A percentile compares a stretch with the other conserved stretches of the same genome.
These are phyloP conservation scores for Suillus plorans DNA, from an alignment of 768 basidiomycete species.

Conservation along the genomic window DNA sequence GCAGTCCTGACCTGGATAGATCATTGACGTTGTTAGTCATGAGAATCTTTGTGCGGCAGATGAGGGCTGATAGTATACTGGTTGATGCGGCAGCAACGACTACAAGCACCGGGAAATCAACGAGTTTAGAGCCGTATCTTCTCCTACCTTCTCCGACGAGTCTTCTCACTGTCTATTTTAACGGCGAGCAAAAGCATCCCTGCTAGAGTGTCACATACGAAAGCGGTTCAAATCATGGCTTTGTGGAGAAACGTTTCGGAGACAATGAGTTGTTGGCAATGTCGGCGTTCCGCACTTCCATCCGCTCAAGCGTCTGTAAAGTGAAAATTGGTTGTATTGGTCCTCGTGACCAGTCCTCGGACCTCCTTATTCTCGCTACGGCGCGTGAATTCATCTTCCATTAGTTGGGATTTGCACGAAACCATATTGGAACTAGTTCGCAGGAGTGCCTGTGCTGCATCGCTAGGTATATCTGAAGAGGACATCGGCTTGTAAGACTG, in stretches of 20 bases:
- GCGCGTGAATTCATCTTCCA: slow-evolving; percentile 8
- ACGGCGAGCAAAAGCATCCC: slow-evolving; percentile 1
- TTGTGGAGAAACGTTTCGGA: slow-evolving; percentile 13
- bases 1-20: slow-evolving; percentile 8
- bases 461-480: slow-evolving; percentile 14
- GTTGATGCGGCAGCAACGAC: slow-evolving; percentile 13
- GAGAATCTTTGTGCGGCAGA: slow-evolving; percentile 23
- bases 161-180: slow-evolving; percentile 29
- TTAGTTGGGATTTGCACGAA: slow-evolving; percentile 7
- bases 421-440: not conserved
- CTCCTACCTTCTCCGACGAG: slow-evolving; percentile 11
- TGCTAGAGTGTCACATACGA: slow-evolving; percentile 5
- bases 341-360: slow-evolving; percentile 20
- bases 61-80: slow-evolving; percentile 2
- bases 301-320: slow-evolving; percentile 13
- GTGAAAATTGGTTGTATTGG: slow-evolving; percentile 10
- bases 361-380: slow-evolving; percentile 9
- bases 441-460: not conserved
- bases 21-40: slow-evolving; percentile 14
- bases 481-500: not conserved
- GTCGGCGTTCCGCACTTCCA: slow-evolving; percentile 18
- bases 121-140: slow-evolving; percentile 8
- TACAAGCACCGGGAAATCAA: slow-evolving; percentile 23
- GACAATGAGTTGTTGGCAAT: not conserved
- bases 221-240: not conserved